phyloP scores from a whole-genome alignment of 2,329 filamentous ascomycete genomes.

The Pseudogymnoascus sp. region DNA sequence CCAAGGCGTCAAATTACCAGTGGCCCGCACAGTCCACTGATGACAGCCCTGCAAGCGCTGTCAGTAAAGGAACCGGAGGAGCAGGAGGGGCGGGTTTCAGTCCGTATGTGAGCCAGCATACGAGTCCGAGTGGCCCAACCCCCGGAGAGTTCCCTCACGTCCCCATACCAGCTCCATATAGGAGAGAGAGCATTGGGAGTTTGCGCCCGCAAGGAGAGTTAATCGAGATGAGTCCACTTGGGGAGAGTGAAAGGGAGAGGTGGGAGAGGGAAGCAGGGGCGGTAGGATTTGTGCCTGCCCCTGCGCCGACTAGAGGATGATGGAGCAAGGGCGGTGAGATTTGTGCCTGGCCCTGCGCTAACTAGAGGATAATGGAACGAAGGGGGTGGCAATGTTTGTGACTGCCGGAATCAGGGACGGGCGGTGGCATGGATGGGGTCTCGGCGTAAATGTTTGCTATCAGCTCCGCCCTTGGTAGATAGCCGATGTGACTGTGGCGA shows the following conservation, averaged over 20 bases:
- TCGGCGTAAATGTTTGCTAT: neutral
- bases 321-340: neutral
- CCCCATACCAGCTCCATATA: neutral
- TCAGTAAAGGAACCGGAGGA: neutral
- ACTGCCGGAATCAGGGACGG: neutral
- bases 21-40: neutral
- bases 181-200: conserved; percentile 2
- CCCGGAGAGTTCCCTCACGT: neutral
- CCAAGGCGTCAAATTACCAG: neutral
- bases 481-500: neutral
- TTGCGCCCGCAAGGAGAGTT: neutral
- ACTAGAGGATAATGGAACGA: neutral
- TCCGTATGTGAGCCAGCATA: neutral
- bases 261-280: neutral
- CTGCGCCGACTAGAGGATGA: neutral
- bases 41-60: neutral
- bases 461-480: neutral
- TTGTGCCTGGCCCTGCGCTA: neutral
- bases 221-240: neutral
- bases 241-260: neutral
- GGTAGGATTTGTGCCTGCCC: neutral
- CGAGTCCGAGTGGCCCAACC: neutral
- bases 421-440: neutral
- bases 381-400: neutral
- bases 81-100: neutral